Base-by-base conservation (phyloP, 2,329 filamentous ascomycete species). In the Pyrenophora teres region DNA sequence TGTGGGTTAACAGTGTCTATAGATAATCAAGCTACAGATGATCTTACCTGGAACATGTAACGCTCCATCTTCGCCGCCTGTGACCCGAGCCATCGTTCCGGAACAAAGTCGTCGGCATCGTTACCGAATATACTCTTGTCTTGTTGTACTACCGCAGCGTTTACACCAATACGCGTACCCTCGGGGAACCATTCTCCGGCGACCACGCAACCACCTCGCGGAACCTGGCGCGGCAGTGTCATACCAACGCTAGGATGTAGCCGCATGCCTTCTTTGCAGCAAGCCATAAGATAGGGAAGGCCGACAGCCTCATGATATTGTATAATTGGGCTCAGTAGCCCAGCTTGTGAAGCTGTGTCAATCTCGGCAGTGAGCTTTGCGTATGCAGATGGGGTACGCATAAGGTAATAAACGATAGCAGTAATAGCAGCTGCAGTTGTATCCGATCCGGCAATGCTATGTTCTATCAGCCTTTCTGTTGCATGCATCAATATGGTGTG, bases 191-290 rank as follows among this genome's bases (percentile, higher is more conserved):
- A 81, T 18, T 78, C 70, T 0, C 86, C 87, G 0, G 80, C 80
- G 43, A 90, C 85, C 35, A 85, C 81, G 5, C 80, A 77, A 2
- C 87, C 87, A 13, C 80, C 77, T 0, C 77, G 71, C 0, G 89
- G 89, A 0, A 89, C 87, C 38, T 90, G 77, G 47, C 89, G 81
- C 70, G 92, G 89, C 27, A 92, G 76, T 0, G 85, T 84, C 13
- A 92, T 75, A 0, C 87, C 89, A 0, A 86, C 80, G 0, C 89
- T 87, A 0, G 89, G 89, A 68, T 92, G 87, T 61, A 90, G 69
- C 6, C 88, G 83, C 75, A 92, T 89, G 8, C 85, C 83, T 70
- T 93, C 89, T 65, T 92, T 88, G 64, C 92, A 82, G 52, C 84
- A 86, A 2, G 88, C 89, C 64, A 90, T 87, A 2, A 93, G 82